phyloP scores from a whole-genome alignment of 176 grass and related monocot species.

The Thinopyrum elongatum region DNA sequence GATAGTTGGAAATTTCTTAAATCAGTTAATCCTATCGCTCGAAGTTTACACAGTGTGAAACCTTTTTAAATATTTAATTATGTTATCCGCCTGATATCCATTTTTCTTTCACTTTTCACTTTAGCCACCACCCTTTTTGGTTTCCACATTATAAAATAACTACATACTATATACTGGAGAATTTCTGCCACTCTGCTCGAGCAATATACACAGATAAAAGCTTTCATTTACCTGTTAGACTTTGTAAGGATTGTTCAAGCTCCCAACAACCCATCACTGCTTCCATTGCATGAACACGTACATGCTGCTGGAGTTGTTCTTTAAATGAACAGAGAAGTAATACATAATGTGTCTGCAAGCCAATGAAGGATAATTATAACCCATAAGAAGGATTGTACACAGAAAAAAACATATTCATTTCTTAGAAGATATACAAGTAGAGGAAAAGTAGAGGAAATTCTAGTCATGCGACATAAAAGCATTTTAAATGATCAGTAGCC shows the following conservation, averaged over 20 bases:
- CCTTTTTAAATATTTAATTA: background rate
- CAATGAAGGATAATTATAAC: slow-evolving; percentile 24
- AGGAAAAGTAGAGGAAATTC: background rate
- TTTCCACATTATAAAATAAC: slow-evolving; percentile 8
- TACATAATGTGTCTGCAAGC: slow-evolving; percentile 82
- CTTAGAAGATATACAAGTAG: background rate
- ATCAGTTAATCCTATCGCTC: background rate
- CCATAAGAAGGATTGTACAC: background rate
- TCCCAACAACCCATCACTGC: slow-evolving; percentile 99
- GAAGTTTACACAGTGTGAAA: background rate
- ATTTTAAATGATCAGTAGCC: background rate
- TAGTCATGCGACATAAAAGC: background rate
- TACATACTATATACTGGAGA: background rate
- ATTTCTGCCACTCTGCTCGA: background rate
- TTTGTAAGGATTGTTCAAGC: slow-evolving; percentile 96
- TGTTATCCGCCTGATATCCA: background rate
- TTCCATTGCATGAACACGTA: slow-evolving; percentile 99
- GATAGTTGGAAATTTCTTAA: background rate
- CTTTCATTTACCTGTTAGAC: slow-evolving; percentile 68
- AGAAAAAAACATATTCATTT: background rate
- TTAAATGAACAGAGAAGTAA: slow-evolving; percentile 96
- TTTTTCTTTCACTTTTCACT: background rate
- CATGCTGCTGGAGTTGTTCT: slow-evolving; percentile 98
- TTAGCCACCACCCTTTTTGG: background rate
- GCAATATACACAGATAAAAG: background rate